phyloP scores from a whole-genome alignment of 2,329 filamentous ascomycete genomes.

The Pleochaeta shiraiana region DNA sequence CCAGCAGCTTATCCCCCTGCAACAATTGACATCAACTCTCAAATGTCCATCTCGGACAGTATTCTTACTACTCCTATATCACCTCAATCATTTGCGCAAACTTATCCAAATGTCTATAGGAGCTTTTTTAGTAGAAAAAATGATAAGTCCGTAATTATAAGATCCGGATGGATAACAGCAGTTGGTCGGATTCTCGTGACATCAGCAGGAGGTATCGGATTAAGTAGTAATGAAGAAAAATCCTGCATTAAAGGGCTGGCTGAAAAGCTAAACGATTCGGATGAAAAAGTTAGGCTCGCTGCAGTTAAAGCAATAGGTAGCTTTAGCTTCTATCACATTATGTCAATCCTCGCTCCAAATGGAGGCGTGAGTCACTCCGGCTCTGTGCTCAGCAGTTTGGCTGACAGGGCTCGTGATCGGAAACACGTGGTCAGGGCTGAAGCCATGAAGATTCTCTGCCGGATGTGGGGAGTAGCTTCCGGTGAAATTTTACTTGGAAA shows the following conservation, averaged over 20 bases:
- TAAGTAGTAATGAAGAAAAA: conserved; percentile 64
- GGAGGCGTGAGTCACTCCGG: conserved; percentile 56
- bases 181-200: conserved; percentile 77
- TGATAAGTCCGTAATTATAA: conserved; percentile 66
- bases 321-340: conserved; percentile 61
- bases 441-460: conserved; percentile 65
- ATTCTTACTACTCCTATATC: conserved; percentile 67
- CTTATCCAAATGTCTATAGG: conserved; percentile 57
- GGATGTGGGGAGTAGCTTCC: conserved; percentile 82
- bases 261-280: conserved; percentile 66
- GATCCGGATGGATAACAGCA: conserved; percentile 68
- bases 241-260: conserved; percentile 51
- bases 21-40: conserved; percentile 35
- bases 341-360: conserved; percentile 57
- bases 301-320: conserved; percentile 68
- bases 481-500: conserved; percentile 71
- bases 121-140: conserved; percentile 68
- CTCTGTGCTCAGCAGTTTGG: conserved; percentile 61
- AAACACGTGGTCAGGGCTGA: conserved; percentile 63
- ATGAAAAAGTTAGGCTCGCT: conserved; percentile 77
- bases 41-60: conserved; percentile 28
- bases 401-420: conserved; percentile 74
- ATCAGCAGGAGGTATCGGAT: conserved; percentile 70
- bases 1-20: conserved; percentile 68
- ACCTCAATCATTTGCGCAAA: conserved; percentile 72